Conservation (phyloP, 2,329 filamentous ascomycete species). For the Aspergillus hortae region DNA sequence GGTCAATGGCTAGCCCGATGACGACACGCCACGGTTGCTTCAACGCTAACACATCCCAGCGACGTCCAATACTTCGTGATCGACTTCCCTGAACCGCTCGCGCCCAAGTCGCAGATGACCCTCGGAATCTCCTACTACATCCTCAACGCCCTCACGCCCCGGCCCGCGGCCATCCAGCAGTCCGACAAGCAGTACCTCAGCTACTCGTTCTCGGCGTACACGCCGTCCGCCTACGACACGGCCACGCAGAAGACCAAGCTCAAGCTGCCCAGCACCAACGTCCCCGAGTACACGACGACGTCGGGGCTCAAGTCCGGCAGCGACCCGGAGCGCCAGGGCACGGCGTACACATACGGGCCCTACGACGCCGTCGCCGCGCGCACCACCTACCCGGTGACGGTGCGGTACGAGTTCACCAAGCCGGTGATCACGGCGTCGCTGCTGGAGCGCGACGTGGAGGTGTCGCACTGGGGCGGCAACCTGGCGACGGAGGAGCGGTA, state of each 20-base stretch:
- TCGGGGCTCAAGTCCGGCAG: conserved; percentile 57
- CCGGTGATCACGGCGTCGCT: conserved; percentile 75
- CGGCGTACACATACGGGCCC: conserved; percentile 84
- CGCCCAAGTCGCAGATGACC: conserved; percentile 74
- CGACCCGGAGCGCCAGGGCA: conserved; percentile 77
- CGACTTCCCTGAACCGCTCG: conserved; percentile 70
- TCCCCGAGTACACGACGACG: conserved; percentile 82
- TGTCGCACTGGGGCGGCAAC: conserved; percentile 98
- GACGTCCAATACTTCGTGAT: conserved; percentile 80
- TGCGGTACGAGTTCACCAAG: conserved; percentile 94
- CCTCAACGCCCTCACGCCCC: conserved; percentile 72
- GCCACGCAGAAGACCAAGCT: conserved; percentile 95
- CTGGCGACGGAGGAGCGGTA: conserved; percentile 93
- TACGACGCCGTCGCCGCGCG: conserved; percentile 76
- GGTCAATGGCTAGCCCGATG: conserved; percentile 32
- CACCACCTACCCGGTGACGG: conserved; percentile 65
- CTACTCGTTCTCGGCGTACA: conserved; percentile 83
- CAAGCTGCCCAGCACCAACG: conserved; percentile 73
- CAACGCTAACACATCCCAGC: conserved; percentile 41
- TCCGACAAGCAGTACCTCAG: conserved; percentile 80
- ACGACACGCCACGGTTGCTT: conserved; percentile 12
- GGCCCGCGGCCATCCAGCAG: conserved; percentile 80
- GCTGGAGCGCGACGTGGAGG: conserved; percentile 86
- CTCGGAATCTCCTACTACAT: conserved; percentile 82
- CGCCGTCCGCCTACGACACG: conserved; percentile 77